A percentile compares a stretch with the other conserved stretches of the same genome.
phyloP scores from a whole-genome alignment of 495 filamentous ascomycete species.

The Tuber magnatum region DNA sequence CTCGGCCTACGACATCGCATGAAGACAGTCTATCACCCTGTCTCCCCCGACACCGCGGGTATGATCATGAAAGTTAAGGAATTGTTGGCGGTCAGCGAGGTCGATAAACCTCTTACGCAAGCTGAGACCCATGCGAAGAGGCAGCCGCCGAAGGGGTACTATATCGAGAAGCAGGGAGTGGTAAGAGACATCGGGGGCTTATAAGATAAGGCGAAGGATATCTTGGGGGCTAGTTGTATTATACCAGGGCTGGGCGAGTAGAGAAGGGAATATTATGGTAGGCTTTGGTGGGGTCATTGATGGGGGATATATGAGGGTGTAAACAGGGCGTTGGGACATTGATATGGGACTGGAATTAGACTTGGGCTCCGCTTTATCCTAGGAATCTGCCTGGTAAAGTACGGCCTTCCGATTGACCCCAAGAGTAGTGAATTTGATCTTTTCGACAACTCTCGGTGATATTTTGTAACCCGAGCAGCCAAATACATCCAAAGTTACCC shows the following conservation, averaged over 20 bases:
- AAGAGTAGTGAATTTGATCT: neutral
- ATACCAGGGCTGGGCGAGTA: neutral
- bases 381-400: neutral
- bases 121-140: conserved; percentile 66
- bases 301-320: neutral
- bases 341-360: neutral
- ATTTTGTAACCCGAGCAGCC: neutral
- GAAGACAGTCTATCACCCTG: conserved; percentile 85
- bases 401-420: neutral
- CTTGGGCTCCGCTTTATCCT: neutral
- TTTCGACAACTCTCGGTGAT: neutral
- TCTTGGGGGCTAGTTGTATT: neutral
- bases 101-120: conserved; percentile 61
- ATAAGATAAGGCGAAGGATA: neutral
- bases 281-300: neutral
- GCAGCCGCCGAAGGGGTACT: conserved; percentile 77
- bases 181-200: neutral
- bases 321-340: neutral
- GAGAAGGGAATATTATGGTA: neutral
- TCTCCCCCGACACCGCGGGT: conserved; percentile 73
- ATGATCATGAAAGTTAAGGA: conserved; percentile 98
- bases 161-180: conserved; percentile 55
- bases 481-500: neutral
- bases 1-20: conserved; percentile 83
- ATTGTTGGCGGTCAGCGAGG: conserved; percentile 77